Percentiles rank a stretch among this genome's conserved stretches.
Conservation (phyloP, 306 rosid genomes). For the Potentilla sterilis region DNA sequence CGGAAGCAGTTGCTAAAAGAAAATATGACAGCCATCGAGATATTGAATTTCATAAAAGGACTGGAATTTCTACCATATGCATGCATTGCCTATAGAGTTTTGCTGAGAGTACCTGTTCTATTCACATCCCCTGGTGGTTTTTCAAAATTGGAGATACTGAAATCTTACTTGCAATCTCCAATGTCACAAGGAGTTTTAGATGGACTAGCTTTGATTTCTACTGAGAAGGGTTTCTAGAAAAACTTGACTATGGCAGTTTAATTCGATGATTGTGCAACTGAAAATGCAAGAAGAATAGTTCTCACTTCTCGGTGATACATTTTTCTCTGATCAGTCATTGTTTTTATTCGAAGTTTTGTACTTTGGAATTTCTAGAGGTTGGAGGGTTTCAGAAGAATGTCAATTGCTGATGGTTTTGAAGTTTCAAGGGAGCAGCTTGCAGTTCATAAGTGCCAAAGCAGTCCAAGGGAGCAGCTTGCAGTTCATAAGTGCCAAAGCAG, state of each 20-base stretch:
- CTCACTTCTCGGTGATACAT: not conserved
- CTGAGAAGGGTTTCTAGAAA: not conserved
- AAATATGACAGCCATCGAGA: conserved; percentile 5
- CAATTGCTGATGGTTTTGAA: not conserved
- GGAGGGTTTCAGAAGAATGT: not conserved
- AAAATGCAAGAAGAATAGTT: conserved; percentile 9
- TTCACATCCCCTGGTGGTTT: not conserved
- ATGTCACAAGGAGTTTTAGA: conserved; percentile 1
- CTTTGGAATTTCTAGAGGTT: not conserved
- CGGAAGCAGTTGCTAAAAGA: not conserved
- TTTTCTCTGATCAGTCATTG: not conserved
- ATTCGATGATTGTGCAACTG: not conserved
- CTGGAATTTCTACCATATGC: not conserved
- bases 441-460: not conserved
- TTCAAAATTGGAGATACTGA: conserved; percentile 11
- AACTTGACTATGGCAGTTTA: not conserved
- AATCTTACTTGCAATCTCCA: conserved; percentile 7
- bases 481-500: no score
- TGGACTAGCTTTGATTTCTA: conserved; percentile 9
- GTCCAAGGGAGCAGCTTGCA: not conserved
- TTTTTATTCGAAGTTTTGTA: not conserved
- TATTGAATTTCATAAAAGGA: not conserved
- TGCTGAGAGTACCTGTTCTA: not conserved
- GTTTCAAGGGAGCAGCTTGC: not conserved
- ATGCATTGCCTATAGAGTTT: conserved; percentile 4